Evolutionary conservation across 768 basidiomycete genomes (phyloP).

Genomic region (Psilocybe tampanensis): DNA sequence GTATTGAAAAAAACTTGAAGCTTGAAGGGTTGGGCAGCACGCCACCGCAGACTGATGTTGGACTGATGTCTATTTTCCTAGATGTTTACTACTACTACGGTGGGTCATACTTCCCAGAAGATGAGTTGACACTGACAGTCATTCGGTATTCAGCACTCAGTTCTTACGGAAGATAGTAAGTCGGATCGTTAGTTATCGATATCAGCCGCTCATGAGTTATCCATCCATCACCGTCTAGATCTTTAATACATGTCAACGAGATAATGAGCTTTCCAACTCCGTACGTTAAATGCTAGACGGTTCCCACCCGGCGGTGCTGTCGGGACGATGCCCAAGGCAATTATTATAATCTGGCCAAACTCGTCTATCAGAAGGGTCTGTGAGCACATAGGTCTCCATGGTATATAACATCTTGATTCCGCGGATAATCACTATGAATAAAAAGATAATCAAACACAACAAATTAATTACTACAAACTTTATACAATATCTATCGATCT

Average conservation of each 20-base stretch:
- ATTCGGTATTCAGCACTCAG: background rate
- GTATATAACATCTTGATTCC: background rate
- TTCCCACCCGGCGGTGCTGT: background rate
- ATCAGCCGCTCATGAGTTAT: background rate
- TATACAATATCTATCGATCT: constrained; percentile 3
- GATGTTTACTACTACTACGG: no score
- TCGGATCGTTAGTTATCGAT: no score
- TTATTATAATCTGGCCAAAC: background rate
- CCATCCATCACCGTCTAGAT: background rate
- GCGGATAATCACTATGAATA: background rate
- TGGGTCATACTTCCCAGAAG: no score
- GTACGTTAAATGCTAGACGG: no score
- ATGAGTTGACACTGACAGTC: background rate
- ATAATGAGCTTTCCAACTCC: no score
- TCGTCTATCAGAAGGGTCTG: background rate
- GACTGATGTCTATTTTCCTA: no score
- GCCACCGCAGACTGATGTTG: no score
- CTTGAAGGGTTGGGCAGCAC: no score
- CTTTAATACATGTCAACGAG: background rate
- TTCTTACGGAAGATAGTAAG: no score
- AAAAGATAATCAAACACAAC: background rate
- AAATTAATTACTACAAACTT: constrained; percentile 3
- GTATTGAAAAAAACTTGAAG: no score
- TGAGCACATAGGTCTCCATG: constrained; percentile 2
- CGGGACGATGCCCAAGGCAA: background rate